Evolutionary conservation across 306 rosid species (phyloP).

Genomic region (Ormosia semicastrata): DNA sequence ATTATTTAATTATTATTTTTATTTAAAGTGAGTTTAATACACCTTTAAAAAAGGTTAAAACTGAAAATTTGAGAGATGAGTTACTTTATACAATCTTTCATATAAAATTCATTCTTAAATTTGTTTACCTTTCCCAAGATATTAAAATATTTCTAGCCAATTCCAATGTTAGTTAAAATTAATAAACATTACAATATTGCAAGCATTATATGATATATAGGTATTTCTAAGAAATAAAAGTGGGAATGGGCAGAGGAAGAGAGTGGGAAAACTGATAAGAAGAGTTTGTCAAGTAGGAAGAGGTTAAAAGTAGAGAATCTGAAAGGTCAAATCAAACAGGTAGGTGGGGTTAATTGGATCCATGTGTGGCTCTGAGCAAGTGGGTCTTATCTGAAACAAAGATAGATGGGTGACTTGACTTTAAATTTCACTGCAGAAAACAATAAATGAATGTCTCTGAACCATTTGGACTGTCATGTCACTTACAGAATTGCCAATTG

Average conservation of each 20-base stretch:
- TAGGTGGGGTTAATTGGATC: constrained; percentile 41
- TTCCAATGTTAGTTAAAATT: too few relatives aligned
- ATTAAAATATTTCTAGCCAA: too few relatives aligned
- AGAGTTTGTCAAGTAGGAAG: constrained; percentile 28
- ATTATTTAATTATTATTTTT: too few relatives aligned
- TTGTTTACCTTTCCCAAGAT: not conserved
- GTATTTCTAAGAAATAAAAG: too few relatives aligned
- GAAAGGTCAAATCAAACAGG: constrained; percentile 85
- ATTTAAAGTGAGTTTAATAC: too few relatives aligned
- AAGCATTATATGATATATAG: too few relatives aligned
- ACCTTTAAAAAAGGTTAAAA: too few relatives aligned
- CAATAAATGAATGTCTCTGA: constrained; percentile 33
- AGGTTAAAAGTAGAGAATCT: constrained; percentile 64
- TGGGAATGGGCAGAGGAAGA: not conserved
- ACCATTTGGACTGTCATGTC: constrained; percentile 40
- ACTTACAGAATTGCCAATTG: not conserved
- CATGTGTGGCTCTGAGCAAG: constrained; percentile 41
- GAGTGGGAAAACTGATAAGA: not conserved
- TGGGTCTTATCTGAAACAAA: constrained; percentile 49
- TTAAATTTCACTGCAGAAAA: constrained; percentile 19
- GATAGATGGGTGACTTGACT: constrained; percentile 23
- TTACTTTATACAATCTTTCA: not conserved
- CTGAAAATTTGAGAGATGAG: too few relatives aligned
- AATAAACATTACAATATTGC: not conserved
- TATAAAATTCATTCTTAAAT: not conserved